Evolutionary conservation across 2,329 filamentous ascomycete genomes (phyloP).

Genomic region (Arthrobotrys sinensis): DNA sequence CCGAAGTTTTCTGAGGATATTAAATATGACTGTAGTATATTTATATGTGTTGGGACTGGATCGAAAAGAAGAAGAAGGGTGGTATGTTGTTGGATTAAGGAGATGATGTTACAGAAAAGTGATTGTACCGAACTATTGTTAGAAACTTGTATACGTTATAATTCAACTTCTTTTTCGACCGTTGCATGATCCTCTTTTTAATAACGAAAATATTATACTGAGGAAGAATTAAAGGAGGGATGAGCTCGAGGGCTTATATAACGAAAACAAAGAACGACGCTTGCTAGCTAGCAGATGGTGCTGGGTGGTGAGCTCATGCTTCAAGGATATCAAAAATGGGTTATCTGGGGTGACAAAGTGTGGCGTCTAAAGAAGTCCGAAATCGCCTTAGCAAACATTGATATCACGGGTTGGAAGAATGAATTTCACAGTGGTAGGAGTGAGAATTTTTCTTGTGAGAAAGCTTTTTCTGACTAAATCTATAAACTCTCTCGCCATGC

Average conservation of each 20-base stretch:
- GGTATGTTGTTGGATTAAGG: constrained; percentile 19
- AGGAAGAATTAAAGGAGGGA: neutral
- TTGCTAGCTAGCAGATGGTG: neutral
- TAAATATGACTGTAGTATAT: neutral
- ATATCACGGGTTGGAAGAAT: constrained; percentile 11
- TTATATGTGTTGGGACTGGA: constrained; percentile 21
- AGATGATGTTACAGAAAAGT: constrained; percentile 46
- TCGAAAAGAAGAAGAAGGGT: neutral
- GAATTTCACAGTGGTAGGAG: constrained; percentile 7
- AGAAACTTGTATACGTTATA: constrained; percentile 44
- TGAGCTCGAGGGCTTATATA: constrained; percentile 57
- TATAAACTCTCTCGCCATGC: constrained; percentile 53
- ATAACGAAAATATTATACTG: neutral
- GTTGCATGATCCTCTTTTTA: constrained; percentile 41
- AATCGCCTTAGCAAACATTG: constrained; percentile 38
- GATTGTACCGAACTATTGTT: constrained; percentile 48
- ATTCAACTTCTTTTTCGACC: constrained; percentile 33
- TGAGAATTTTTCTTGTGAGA: constrained; percentile 28
- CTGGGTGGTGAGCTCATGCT: constrained; percentile 49
- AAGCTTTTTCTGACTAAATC: constrained; percentile 22
- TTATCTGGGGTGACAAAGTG: constrained; percentile 36
- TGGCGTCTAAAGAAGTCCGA: constrained; percentile 45
- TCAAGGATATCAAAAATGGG: constrained; percentile 26
- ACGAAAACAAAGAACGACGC: constrained; percentile 14
- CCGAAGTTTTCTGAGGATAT: constrained; percentile 1